These are phyloP conservation scores for Colletotrichum spinosum DNA, from an alignment of 2,329 filamentous ascomycete genomes.

Conservation along the genomic window DNA sequence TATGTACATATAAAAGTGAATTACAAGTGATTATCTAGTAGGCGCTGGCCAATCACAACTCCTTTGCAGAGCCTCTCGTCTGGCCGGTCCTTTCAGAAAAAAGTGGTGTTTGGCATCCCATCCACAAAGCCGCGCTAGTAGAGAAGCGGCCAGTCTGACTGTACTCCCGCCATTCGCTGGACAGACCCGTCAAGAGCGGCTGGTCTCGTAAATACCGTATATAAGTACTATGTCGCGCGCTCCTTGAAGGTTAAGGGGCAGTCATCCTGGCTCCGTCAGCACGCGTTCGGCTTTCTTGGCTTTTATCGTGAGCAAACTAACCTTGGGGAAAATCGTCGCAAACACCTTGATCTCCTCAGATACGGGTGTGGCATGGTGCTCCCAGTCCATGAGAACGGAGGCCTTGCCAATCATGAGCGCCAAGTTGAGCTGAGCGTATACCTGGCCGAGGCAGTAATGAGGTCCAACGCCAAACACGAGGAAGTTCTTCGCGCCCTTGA, in stretches of 20 bases:
- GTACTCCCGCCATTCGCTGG: slow-evolving; percentile 13
- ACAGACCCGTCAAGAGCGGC: not conserved
- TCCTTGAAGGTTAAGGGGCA: slow-evolving; percentile 80
- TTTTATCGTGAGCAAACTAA: slow-evolving; percentile 57
- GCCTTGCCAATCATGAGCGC: slow-evolving; percentile 93
- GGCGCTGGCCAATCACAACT: slow-evolving; percentile 23
- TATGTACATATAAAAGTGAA: slow-evolving; percentile 33
- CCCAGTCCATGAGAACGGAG: slow-evolving; percentile 87
- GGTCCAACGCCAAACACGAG: slow-evolving; percentile 95
- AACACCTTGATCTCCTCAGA: slow-evolving; percentile 99
- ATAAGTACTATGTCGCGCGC: slow-evolving; percentile 56
- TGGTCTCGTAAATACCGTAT: slow-evolving; percentile 3
- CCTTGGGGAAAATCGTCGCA: slow-evolving; percentile 97
- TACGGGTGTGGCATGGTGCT: slow-evolving; percentile 82
- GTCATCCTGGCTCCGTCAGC: slow-evolving; percentile 71
- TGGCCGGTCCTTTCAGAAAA: not conserved
- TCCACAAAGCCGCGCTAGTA: slow-evolving; percentile 10
- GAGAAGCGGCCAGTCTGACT: slow-evolving; percentile 7
- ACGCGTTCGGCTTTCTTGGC: slow-evolving; percentile 76
- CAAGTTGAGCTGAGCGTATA: slow-evolving; percentile 89
- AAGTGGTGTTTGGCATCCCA: slow-evolving; percentile 19
- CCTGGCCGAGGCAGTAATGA: slow-evolving; percentile 96
- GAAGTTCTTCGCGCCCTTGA: slow-evolving; percentile 91
- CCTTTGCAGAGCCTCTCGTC: slow-evolving; percentile 10
- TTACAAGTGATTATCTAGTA: slow-evolving; percentile 35